Evolutionary conservation across 148 eudicot species (phyloP), one percentile per base, ranked within the genome.

Genomic region (Euryodendron excelsum): DNA sequence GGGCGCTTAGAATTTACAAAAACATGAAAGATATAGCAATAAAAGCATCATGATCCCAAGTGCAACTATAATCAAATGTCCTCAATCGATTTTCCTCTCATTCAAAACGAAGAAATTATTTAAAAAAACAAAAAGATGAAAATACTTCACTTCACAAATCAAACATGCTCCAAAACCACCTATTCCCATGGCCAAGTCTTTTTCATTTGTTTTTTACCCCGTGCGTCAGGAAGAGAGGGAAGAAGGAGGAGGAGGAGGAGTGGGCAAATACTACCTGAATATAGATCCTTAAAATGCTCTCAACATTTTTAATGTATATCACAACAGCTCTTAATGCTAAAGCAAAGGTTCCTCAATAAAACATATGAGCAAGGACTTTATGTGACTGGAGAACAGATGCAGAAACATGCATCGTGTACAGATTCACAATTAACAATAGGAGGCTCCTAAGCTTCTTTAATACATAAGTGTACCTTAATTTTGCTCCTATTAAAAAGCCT

Each of bases 61-160:
- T 62, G 69, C 50, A 75, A 80, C 66, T 23, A 73, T 33, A 65
- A 65, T 27, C 18, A 15, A 8, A 48, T 48, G 65, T 65, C 37
- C 39, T 74, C 17, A 0, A 41, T 31, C 5, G 0, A 39, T 59
- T 36, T 25, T 74, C 34, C 39, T 59, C 12, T 39, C 37, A 74
- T 23, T 6, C 23, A 18, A 71, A 58, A 59, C 28, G 20, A 15
- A 62, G 23, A 65, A 65, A 62, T 62, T 62, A 28, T 13, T n/a
- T 30, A 8, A 12, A 34, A 33, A 7, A 34, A 34, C 5, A 36
- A 65, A 1, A 4, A 20, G 34, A 34, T 18, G 20, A 65, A 6
- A 28, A 34, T 15, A 4, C 11, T 7, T 65, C 45, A 21, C 25
- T 18, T 20, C 12, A 56, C 25, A 56, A 56, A 9, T 56, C 60